Conservation (phyloP, 2,329 filamentous ascomycete genomes). For the Colletotrichum falcatum region DNA sequence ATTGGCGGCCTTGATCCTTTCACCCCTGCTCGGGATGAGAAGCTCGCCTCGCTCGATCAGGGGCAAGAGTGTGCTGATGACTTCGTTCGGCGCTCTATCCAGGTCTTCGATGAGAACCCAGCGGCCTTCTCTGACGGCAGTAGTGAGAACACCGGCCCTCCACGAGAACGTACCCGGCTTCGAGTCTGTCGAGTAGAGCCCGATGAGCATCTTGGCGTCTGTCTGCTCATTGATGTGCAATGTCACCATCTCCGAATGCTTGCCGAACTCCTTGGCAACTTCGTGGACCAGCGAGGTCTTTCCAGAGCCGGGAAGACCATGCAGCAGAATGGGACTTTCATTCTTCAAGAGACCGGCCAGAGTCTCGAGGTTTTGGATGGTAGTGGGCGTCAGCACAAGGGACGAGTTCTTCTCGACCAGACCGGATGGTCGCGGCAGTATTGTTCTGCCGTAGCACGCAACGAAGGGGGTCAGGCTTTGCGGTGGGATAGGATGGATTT, state of each 20-base stretch:
- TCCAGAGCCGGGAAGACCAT: conserved; percentile 86
- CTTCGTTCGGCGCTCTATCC: conserved; percentile 92
- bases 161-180: conserved; percentile 92
- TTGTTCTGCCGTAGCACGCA: conserved; percentile 72
- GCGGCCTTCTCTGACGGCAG: conserved; percentile 90
- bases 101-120: conserved; percentile 99
- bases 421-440: conserved; percentile 74
- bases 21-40: conserved; percentile 87
- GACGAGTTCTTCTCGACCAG: conserved; percentile 54
- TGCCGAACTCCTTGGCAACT: conserved; percentile 82
- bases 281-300: conserved; percentile 91
- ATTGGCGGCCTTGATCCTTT: conserved; percentile 83
- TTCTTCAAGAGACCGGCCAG: conserved; percentile 77
- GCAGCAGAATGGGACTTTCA: conserved; percentile 79
- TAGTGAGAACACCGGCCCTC: conserved; percentile 92
- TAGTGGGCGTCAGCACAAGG: conserved; percentile 79
- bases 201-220: conserved; percentile 95
- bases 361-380: conserved; percentile 75
- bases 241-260: conserved; percentile 86
- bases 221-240: conserved; percentile 98
- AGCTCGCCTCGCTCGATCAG: conserved; percentile 94
- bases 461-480: conserved; percentile 70
- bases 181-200: conserved; percentile 90
- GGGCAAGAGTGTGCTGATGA: conserved; percentile 91
- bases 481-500: conserved; percentile 43